A percentile compares a stretch with the other conserved stretches of the same genome.
Evolutionary conservation across 805 yeast species (phyloP).

Genomic region (Middelhovenomyces tepae): DNA sequence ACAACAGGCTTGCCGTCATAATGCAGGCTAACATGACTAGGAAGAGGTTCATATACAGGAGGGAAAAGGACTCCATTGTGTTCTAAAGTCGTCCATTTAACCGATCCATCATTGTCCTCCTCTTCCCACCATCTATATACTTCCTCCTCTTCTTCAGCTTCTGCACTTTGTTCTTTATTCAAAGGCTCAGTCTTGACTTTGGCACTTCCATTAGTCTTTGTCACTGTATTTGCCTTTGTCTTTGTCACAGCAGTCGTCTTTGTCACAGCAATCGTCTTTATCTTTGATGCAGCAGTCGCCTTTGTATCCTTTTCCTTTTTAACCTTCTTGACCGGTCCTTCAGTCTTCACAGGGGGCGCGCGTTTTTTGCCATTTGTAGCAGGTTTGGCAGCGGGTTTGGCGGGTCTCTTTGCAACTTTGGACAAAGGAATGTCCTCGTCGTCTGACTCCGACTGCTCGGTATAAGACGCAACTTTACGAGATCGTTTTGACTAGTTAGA

Average conservation of each 20-base stretch:
- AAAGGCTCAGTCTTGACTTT: conserved; percentile 9
- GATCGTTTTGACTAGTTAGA: no score
- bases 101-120: conserved; percentile 55
- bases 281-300: conserved; percentile 3
- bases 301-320: conserved; percentile 4
- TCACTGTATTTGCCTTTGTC: not conserved
- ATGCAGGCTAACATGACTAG: conserved; percentile 60
- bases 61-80: conserved; percentile 93
- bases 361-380: not conserved
- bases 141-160: conserved; percentile 49
- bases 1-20: conserved; percentile 71
- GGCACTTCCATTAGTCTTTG: conserved; percentile 1
- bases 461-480: no score
- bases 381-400: not conserved
- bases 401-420: not conserved
- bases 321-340: conserved; percentile 5
- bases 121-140: conserved; percentile 82
- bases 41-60: conserved; percentile 82
- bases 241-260: not conserved
- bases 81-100: conserved; percentile 78
- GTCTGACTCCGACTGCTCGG: no score
- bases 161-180: conserved; percentile 21
- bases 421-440: conserved; percentile 10
- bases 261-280: no score
- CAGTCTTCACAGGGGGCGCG: conserved; percentile 1